A percentile compares a stretch with the other conserved stretches of the same genome.
These are phyloP conservation scores for Pseudopediastrum boryanum DNA, from an alignment of 139 green algal genomes.

Conservation along the genomic window DNA sequence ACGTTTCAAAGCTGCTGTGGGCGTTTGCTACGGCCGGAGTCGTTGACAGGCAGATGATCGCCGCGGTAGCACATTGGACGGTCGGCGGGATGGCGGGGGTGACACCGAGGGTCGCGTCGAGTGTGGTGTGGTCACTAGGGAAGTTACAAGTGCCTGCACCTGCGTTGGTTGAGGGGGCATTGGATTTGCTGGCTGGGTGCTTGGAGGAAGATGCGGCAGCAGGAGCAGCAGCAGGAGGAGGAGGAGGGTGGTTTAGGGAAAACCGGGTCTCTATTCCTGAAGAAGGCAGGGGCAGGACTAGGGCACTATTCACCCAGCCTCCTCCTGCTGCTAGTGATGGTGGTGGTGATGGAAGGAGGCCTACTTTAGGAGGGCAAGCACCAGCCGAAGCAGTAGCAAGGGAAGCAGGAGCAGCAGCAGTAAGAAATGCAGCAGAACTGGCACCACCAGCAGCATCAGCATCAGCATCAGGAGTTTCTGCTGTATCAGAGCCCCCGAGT, in stretches of 20 bases:
- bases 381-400: neutral
- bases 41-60: neutral
- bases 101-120: constrained; percentile 12
- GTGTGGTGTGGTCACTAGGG: constrained; percentile 11
- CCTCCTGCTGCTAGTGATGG: neutral
- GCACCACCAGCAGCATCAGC: neutral
- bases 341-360: neutral
- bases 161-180: constrained; percentile 3
- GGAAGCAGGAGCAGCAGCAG: constrained; percentile 11
- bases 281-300: too few species aligned
- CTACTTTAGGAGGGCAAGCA: constrained; percentile 13
- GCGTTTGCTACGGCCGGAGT: constrained; percentile 16
- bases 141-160: constrained; percentile 9
- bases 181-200: too few species aligned
- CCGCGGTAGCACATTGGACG: neutral
- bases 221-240: too few species aligned
- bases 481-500: too few species aligned
- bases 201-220: constrained; percentile 25
- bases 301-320: too few species aligned
- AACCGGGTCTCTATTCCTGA: too few species aligned
- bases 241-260: too few species aligned
- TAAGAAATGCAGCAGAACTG: neutral
- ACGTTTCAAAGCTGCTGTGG: constrained; percentile 27
- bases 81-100: constrained; percentile 19
- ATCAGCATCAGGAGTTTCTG: too few species aligned